A percentile compares a stretch with the other conserved stretches of the same genome.
These are phyloP conservation scores for Panus rudis DNA, from an alignment of 768 basidiomycete genomes.

Conservation along the genomic window DNA sequence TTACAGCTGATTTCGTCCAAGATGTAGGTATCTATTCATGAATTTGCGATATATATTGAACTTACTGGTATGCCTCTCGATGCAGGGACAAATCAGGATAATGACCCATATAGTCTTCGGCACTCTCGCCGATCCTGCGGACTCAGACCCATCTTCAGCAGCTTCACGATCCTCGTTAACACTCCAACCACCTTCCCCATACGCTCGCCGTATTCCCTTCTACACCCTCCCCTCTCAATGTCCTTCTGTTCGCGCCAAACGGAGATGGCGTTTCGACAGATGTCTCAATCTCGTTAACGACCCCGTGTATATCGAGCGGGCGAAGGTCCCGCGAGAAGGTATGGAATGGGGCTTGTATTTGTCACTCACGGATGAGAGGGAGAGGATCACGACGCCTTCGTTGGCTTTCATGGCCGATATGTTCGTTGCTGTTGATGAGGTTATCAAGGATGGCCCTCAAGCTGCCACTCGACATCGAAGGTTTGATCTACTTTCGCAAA, in stretches of 20 bases:
- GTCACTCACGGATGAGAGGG: constrained; percentile 33
- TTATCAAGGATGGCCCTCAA: too few species aligned
- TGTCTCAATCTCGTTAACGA: constrained; percentile 36
- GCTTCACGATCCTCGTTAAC: constrained; percentile 17
- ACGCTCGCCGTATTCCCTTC: constrained; percentile 54
- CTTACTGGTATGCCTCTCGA: not conserved
- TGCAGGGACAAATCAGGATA: constrained; percentile 39
- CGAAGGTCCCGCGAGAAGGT: constrained; percentile 38
- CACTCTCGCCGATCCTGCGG: too few species aligned
- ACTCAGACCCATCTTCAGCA: constrained; percentile 23
- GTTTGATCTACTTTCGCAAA: too few species aligned
- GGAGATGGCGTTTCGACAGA: constrained; percentile 29
- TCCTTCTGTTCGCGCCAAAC: constrained; percentile 15
- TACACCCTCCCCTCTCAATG: constrained; percentile 41
- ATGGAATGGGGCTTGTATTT: constrained; percentile 57
- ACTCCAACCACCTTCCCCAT: constrained; percentile 45
- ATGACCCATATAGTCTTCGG: constrained; percentile 54
- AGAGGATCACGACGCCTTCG: constrained; percentile 39
- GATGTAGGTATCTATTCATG: constrained; percentile 30
- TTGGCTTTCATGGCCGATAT: constrained; percentile 54
- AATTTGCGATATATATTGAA: not conserved
- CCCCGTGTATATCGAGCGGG: constrained; percentile 30
- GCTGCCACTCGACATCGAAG: too few species aligned
- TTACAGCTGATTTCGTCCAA: constrained; percentile 56
- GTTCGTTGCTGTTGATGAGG: constrained; percentile 28